Base-by-base conservation (phyloP, 2,329 filamentous ascomycete genomes). In the Coleophoma cylindrospora region DNA sequence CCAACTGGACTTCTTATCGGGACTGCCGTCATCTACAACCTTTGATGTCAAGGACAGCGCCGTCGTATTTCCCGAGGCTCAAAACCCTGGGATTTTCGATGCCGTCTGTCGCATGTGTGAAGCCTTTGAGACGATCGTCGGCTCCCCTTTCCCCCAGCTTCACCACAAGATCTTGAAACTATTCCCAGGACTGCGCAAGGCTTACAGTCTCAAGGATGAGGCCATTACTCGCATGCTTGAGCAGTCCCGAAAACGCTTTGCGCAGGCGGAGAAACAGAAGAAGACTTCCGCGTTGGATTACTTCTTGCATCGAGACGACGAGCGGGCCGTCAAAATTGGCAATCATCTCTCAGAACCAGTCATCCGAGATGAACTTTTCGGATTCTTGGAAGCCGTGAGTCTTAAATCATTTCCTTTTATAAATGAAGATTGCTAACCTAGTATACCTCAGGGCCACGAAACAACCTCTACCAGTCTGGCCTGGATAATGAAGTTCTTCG, bases 401-500 rank as follows among this genome's bases (percentile, higher is more conserved):
- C n/a, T 27, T 27, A 11, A 44, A 19, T 15, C 12, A 13, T 34
- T 47, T 9, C 40, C 19, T 33, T 19, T 15, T 21, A n/a, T 14
- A 53, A 48, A 47, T 56, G 6, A 7, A 27, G 27, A 2, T 27
- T 52, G 49, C 15, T 51, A 51, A 3, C 44, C 48, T 34, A 36
- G 54, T 14, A 38, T 54, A 19, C 47, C 14, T 10, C 11, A 14
- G 36, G 54, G 45, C 19, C 52, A 56, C 33, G 52, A 56, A 15
- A 54, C 54, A 3, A 50, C 50, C 9, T 14, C 40, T 4, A 52
- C 49, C 6, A 51, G 49, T 5, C 19, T 54, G 2, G 44, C 38
- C 5, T 56, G 52, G 50, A 40, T 22, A 1, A 22, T 53, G 6
- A 56, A 54, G 32, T 27, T 50, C 22, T 43, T 56, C 5, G 43